Conservation (phyloP, 441 rosid species). For the Viola pubescens region DNA sequence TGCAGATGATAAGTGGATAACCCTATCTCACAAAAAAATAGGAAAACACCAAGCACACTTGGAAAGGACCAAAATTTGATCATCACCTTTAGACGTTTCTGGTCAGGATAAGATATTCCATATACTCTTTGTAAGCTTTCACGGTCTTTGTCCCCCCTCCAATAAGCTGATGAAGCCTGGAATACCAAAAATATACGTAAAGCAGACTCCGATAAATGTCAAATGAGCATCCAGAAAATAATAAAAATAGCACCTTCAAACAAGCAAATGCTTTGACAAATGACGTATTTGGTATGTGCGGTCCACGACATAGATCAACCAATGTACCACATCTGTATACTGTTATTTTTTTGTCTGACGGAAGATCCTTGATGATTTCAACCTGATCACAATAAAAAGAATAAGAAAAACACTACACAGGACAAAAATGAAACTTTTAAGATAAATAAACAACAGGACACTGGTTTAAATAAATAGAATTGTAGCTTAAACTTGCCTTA, state of each 20-base stretch:
- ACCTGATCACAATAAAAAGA: conserved; percentile 37
- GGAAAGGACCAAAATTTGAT: conserved; percentile 7
- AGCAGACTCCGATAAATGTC: conserved; percentile 5
- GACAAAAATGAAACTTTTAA: conserved; percentile 1
- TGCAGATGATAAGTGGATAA: too few relatives aligned
- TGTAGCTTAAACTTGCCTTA: conserved; percentile 47
- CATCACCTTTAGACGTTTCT: conserved; percentile 71
- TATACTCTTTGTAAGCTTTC: conserved; percentile 97
- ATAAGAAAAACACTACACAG: conserved; percentile 11
- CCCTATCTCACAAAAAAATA: too few relatives aligned
- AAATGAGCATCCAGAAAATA: conserved; percentile 10
- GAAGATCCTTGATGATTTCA: conserved; percentile 83
- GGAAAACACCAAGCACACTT: too few relatives aligned
- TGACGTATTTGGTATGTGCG: conserved; percentile 97
- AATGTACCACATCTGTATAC: conserved; percentile 96
- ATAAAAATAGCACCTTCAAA: conserved; percentile 53
- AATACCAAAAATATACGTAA: conserved; percentile 13
- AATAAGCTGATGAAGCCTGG: conserved; percentile 97
- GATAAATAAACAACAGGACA: not conserved
- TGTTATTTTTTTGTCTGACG: conserved; percentile 82
- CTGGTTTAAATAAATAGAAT: not conserved
- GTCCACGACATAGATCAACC: conserved; percentile 97
- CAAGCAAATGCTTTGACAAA: conserved; percentile 92
- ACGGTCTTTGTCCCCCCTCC: conserved; percentile 84
- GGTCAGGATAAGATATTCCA: conserved; percentile 94